phyloP scores from a whole-genome alignment of 1,139 yeast species.

The Arxiozyma heterogenica region DNA sequence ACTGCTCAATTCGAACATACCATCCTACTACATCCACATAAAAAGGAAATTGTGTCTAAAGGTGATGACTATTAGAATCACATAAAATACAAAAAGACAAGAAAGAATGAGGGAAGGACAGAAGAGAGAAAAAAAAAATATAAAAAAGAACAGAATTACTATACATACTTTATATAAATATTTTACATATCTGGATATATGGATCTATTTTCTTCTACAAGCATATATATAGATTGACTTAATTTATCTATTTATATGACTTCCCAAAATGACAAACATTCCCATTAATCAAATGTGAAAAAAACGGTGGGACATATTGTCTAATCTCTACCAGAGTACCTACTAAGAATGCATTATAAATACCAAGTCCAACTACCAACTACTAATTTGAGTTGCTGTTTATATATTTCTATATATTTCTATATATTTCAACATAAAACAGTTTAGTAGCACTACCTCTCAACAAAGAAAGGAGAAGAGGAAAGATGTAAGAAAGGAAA shows the following conservation, averaged over 20 bases:
- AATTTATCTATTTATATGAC: too few relatives aligned
- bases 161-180: neutral
- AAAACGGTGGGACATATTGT: too few relatives aligned
- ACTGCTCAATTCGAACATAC: slow-evolving; percentile 98
- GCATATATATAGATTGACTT: neutral
- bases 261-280: neutral
- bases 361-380: too few relatives aligned
- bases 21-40: slow-evolving; percentile 77
- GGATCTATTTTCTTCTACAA: neutral
- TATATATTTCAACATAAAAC: too few relatives aligned
- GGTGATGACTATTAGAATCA: slow-evolving; percentile 73
- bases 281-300: neutral
- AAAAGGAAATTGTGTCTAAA: slow-evolving; percentile 87
- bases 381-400: too few relatives aligned
- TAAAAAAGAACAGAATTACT: too few relatives aligned
- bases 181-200: neutral
- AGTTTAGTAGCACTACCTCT: neutral
- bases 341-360: too few relatives aligned
- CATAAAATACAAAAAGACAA: neutral
- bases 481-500: too few relatives aligned
- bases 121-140: neutral
- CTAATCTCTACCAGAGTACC: too few relatives aligned
- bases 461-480: neutral
- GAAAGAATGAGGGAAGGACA: neutral
- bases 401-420: too few relatives aligned